Conservation (phyloP, 1,284 basidiomycete species). For the Irpex rosettiformis region DNA sequence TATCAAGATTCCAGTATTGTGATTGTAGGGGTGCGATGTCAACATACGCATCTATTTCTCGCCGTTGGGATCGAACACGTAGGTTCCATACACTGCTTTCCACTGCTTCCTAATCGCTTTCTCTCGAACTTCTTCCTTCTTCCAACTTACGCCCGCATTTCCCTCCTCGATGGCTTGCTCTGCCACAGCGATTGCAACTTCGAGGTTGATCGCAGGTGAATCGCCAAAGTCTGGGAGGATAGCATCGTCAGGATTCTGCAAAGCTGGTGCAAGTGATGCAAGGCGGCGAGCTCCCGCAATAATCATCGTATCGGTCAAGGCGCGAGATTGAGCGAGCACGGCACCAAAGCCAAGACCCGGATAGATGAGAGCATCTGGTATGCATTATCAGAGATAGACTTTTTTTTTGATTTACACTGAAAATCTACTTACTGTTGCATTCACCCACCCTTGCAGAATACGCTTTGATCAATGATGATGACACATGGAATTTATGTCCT, state of each 20-base stretch:
- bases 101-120: conserved; percentile 51
- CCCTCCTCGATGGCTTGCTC: conserved; percentile 76
- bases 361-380: conserved; percentile 71
- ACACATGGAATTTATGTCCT: neutral
- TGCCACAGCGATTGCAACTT: conserved; percentile 79
- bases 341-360: conserved; percentile 77
- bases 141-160: conserved; percentile 51
- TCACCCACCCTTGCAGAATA: conserved; percentile 9
- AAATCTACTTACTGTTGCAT: conserved; percentile 42
- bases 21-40: too few relatives aligned
- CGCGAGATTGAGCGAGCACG: conserved; percentile 59
- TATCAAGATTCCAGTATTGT: too few relatives aligned
- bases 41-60: neutral
- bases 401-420: neutral
- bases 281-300: conserved; percentile 73
- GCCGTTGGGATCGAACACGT: conserved; percentile 53
- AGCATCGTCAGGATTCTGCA: conserved; percentile 58
- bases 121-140: conserved; percentile 48
- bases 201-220: conserved; percentile 68
- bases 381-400: neutral
- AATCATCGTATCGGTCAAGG: conserved; percentile 74
- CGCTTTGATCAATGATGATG: neutral
- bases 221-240: conserved; percentile 73
- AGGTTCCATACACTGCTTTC: conserved; percentile 61
- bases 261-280: conserved; percentile 73